These are phyloP conservation scores for Didymella pinodella DNA, from an alignment of 2,329 filamentous ascomycete species.

Conservation along the genomic window DNA sequence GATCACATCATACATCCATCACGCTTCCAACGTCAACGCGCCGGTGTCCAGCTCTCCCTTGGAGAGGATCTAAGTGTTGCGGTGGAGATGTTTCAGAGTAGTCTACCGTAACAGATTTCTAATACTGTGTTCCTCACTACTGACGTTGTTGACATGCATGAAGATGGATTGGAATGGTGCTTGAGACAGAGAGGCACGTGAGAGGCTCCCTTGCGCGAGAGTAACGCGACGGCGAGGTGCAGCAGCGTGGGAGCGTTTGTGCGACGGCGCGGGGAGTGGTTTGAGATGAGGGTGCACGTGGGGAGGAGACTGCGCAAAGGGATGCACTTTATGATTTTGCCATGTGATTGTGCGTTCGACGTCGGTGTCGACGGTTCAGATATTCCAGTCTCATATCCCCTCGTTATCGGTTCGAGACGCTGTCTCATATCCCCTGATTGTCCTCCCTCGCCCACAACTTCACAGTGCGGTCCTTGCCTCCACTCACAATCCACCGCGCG, in stretches of 20 bases:
- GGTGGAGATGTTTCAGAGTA: neutral
- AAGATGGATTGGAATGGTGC: too few relatives aligned
- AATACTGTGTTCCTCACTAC: too few relatives aligned
- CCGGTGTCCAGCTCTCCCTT: too few relatives aligned
- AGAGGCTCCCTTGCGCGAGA: neutral
- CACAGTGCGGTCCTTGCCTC: constrained; percentile 91
- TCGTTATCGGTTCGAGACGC: constrained; percentile 31
- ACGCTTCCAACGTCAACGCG: too few relatives aligned
- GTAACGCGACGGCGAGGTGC: neutral
- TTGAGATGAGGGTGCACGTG: neutral
- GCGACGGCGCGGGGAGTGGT: constrained; percentile 1
- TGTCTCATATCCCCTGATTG: constrained; percentile 44
- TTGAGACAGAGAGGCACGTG: neutral
- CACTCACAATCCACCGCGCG: constrained; percentile 91
- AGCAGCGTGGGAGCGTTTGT: constrained; percentile 11
- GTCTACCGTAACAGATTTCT: too few relatives aligned
- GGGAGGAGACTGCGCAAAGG: neutral
- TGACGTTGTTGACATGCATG: too few relatives aligned
- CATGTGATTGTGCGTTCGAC: neutral
- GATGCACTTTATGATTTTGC: neutral
- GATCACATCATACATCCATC: too few relatives aligned
- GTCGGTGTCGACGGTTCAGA: neutral
- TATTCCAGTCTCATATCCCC: constrained; percentile 39
- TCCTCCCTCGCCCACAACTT: constrained; percentile 91
- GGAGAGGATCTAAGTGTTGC: neutral